phyloP scores from a whole-genome alignment of 768 basidiomycete species.

The Neoboletus subvelutipes region DNA sequence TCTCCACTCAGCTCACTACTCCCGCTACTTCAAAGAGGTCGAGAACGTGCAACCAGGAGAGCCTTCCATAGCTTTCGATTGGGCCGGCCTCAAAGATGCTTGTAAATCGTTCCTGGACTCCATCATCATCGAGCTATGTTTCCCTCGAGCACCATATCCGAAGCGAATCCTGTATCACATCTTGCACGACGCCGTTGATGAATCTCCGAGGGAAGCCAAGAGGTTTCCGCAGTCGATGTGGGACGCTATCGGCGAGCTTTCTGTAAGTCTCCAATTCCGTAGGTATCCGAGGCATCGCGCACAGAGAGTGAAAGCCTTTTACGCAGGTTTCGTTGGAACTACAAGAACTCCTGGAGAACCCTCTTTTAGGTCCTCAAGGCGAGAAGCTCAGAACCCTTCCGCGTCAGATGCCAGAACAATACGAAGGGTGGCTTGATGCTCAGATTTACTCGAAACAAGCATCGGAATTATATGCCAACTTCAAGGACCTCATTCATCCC shows the following conservation, averaged over 20 bases:
- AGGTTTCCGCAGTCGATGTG: constrained; percentile 78
- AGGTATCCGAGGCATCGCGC: constrained; percentile 17
- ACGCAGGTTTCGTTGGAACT: constrained; percentile 62
- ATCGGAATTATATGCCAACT: constrained; percentile 46
- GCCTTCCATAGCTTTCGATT: constrained; percentile 63
- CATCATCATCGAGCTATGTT: constrained; percentile 78
- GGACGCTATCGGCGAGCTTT: constrained; percentile 81
- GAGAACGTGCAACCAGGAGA: constrained; percentile 41
- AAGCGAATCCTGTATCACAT: constrained; percentile 63
- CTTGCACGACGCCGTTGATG: constrained; percentile 68
- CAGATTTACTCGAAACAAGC: constrained; percentile 61
- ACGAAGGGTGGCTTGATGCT: constrained; percentile 68
- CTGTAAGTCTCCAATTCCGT: constrained; percentile 57
- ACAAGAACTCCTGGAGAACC: constrained; percentile 60
- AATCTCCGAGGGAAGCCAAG: constrained; percentile 69
- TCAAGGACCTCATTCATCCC: constrained; percentile 58
- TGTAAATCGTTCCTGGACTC: constrained; percentile 81
- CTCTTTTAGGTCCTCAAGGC: constrained; percentile 57
- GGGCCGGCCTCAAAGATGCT: constrained; percentile 56
- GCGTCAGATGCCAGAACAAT: constrained; percentile 57
- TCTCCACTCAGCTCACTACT: constrained; percentile 57
- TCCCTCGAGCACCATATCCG: constrained; percentile 69
- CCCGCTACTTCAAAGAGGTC: constrained; percentile 62
- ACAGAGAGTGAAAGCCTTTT: background rate
- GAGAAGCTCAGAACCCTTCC: constrained; percentile 49